A percentile compares a stretch with the other conserved stretches of the same genome.
Conservation (phyloP, 139 green algal species). For the Coelastrella sp. region DNA sequence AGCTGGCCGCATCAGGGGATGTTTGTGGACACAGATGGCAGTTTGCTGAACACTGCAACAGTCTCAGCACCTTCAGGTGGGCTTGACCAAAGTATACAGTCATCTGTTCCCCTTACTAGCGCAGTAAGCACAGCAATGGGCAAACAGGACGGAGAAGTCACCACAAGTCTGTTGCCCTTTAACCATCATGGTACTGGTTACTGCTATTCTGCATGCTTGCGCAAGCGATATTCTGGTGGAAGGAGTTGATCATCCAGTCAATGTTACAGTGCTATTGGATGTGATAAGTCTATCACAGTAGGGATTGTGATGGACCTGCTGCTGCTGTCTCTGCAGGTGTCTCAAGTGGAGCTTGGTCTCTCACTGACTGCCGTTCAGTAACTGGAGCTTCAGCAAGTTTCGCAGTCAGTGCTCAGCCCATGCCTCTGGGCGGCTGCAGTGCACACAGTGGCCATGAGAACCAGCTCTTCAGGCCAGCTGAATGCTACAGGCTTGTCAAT, state of each 20-base stretch:
- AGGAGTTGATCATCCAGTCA: too few species aligned
- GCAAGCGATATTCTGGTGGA: too few species aligned
- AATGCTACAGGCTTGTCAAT: slow-evolving; percentile 50
- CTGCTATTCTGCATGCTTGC: too few species aligned
- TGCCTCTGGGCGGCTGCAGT: slow-evolving; percentile 23
- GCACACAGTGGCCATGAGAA: slow-evolving; percentile 52
- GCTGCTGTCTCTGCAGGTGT: slow-evolving; percentile 20
- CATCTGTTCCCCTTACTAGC: background rate
- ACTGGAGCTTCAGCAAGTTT: background rate
- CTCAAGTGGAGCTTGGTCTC: background rate
- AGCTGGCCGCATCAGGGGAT: slow-evolving; percentile 42
- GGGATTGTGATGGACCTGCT: background rate
- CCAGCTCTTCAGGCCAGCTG: slow-evolving; percentile 39
- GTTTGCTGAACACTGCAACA: slow-evolving; percentile 40
- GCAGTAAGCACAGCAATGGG: background rate
- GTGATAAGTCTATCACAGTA: background rate
- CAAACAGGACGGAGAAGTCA: too few species aligned
- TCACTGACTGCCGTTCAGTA: background rate
- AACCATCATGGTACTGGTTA: too few species aligned
- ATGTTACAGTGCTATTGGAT: background rate
- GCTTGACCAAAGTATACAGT: background rate
- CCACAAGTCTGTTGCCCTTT: too few species aligned
- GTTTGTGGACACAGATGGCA: slow-evolving; percentile 68
- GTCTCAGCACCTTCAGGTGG: background rate
- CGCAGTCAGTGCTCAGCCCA: background rate